Evolutionary conservation across 306 rosid genomes (phyloP).

Genomic region (Neltuma alba): DNA sequence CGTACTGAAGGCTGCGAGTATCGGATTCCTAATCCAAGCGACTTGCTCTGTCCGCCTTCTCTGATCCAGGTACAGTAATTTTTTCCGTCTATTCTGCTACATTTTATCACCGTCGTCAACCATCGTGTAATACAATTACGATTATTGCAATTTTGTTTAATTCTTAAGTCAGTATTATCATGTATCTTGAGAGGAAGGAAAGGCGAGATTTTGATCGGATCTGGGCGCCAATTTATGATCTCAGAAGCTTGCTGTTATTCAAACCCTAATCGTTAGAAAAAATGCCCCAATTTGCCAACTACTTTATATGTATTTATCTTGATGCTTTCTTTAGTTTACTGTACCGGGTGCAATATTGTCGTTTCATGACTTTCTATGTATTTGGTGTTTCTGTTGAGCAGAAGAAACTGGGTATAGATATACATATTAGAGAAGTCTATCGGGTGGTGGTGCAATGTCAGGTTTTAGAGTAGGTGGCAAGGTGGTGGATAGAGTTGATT

Average conservation of each 20-base stretch:
- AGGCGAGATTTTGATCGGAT: neutral
- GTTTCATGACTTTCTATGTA: neutral
- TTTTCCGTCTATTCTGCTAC: neutral
- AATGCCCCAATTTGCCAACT: neutral
- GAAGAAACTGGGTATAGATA: neutral
- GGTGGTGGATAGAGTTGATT: conserved; percentile 84
- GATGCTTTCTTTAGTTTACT: neutral
- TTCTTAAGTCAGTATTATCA: neutral
- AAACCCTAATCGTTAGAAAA: neutral
- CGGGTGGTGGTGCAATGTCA: conserved; percentile 53
- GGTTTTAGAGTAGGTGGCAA: conserved; percentile 87
- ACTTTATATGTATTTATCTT: neutral
- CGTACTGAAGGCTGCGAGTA: neutral
- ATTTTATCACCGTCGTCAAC: neutral
- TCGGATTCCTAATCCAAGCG: neutral
- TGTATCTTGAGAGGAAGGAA: neutral
- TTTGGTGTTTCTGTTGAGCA: conserved; percentile 11
- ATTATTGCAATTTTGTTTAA: neutral
- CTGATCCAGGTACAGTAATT: neutral
- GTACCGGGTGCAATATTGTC: neutral
- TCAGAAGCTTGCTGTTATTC: neutral
- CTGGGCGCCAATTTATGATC: neutral
- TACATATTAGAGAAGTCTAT: neutral
- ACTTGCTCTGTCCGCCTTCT: neutral
- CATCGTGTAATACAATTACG: neutral